Percentiles rank a stretch among this genome's conserved stretches.
Evolutionary conservation across 768 basidiomycete genomes (phyloP).

Genomic region (Tulasnella calospora): DNA sequence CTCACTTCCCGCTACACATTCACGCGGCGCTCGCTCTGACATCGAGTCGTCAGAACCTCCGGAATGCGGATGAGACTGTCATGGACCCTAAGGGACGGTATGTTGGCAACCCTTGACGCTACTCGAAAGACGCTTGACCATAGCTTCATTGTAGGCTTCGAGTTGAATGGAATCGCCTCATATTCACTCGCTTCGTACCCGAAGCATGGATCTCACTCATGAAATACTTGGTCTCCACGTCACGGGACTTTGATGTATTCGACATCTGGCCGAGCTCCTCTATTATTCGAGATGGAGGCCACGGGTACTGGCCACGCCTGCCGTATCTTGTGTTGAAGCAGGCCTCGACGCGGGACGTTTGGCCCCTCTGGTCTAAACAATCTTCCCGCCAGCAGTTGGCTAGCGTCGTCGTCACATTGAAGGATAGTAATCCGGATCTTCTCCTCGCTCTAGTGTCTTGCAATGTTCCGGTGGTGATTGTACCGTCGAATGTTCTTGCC

Average conservation of each 20-base stretch:
- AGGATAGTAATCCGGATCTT: not conserved
- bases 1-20: constrained; percentile 45
- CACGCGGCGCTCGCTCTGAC: constrained; percentile 49
- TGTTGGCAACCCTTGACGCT: constrained; percentile 27
- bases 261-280: too few relatives aligned
- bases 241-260: too few relatives aligned
- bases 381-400: not conserved
- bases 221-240: too few relatives aligned
- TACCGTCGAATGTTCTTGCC: too few relatives aligned
- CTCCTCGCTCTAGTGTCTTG: not conserved
- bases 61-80: constrained; percentile 44
- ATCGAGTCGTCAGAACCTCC: constrained; percentile 44
- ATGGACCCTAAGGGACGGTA: constrained; percentile 45
- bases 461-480: too few relatives aligned
- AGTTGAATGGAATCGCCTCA: constrained; percentile 47
- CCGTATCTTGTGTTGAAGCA: too few relatives aligned
- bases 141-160: constrained; percentile 37
- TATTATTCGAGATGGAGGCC: too few relatives aligned
- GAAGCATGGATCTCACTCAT: too few relatives aligned
- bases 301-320: too few relatives aligned
- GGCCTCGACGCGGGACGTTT: too few relatives aligned
- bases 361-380: not conserved
- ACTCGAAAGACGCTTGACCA: not conserved
- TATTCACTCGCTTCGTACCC: constrained; percentile 37
- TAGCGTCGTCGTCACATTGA: not conserved